These are phyloP conservation scores for Skeletonema grethae DNA, from an alignment of 108 stramenopile genomes.

Conservation along the genomic window DNA sequence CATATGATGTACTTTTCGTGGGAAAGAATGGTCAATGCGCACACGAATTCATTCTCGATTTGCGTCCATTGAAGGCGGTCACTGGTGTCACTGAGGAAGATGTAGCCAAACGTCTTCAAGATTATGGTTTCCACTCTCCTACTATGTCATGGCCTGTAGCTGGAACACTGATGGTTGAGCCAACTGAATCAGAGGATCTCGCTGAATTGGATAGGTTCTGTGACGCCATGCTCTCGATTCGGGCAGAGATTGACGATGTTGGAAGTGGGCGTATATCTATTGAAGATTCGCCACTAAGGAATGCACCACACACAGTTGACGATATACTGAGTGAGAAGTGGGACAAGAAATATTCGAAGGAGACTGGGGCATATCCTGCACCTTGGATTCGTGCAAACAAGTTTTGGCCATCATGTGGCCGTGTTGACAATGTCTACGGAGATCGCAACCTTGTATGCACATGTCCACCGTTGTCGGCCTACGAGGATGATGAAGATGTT, in stretches of 20 bases:
- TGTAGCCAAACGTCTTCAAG: conserved; percentile 95
- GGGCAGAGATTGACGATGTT: conserved; percentile 97
- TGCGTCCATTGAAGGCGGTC: conserved; percentile 92
- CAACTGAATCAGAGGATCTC: conserved; percentile 97
- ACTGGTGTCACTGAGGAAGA: conserved; percentile 97
- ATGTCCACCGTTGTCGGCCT: conserved; percentile 92
- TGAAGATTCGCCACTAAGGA: conserved; percentile 91
- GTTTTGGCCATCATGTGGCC: conserved; percentile 98
- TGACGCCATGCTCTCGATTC: conserved; percentile 97
- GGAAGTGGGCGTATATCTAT: conserved; percentile 84
- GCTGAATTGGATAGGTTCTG: conserved; percentile 97
- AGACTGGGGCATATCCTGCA: conserved; percentile 93
- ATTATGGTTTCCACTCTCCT: conserved; percentile 99
- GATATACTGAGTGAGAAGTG: conserved; percentile 86
- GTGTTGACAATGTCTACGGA: conserved; percentile 97
- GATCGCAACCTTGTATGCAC: conserved; percentile 98
- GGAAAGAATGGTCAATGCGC: conserved; percentile 98
- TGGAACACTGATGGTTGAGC: conserved; percentile 99
- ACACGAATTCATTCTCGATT: conserved; percentile 99
- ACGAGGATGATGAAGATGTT: conserved; percentile 76
- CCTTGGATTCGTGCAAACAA: conserved; percentile 95
- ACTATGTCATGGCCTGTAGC: conserved; percentile 99
- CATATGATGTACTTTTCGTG: conserved; percentile 89
- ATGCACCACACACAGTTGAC: conserved; percentile 97
- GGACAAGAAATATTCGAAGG: conserved; percentile 88